Percentiles rank a stretch among this genome's conserved stretches.
phyloP scores from a whole-genome alignment of 768 basidiomycete genomes.

The Pulveroboletus sp. region DNA sequence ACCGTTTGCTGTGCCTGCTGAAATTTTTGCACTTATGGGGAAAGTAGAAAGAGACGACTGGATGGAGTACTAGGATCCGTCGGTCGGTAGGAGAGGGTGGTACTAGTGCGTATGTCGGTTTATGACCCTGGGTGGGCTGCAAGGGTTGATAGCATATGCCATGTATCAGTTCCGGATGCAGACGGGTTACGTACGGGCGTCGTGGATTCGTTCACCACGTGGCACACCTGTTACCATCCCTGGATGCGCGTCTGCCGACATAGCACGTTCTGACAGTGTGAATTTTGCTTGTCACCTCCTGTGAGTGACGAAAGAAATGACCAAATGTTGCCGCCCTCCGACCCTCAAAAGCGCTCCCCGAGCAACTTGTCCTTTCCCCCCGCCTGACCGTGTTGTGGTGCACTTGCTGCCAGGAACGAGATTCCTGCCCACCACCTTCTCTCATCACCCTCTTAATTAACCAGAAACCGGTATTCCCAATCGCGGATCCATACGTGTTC shows the following conservation, averaged over 20 bases:
- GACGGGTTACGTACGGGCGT: conserved; percentile 6
- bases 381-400: not conserved
- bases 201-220: conserved; percentile 17
- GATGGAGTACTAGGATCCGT: conserved; percentile 4
- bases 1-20: not conserved
- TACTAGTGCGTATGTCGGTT: not conserved
- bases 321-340: conserved; percentile 15
- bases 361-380: conserved; percentile 1
- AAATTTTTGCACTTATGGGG: not conserved
- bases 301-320: conserved; percentile 27
- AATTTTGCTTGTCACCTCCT: conserved; percentile 27
- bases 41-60: not conserved
- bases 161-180: not conserved
- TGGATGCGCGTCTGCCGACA: conserved; percentile 6
- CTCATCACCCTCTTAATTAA: conserved; percentile 15
- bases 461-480: conserved; percentile 17
- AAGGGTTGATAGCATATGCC: conserved; percentile 1
- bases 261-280: conserved; percentile 29
- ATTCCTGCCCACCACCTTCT: conserved; percentile 12
- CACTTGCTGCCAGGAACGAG: conserved; percentile 11
- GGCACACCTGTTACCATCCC: conserved; percentile 14
- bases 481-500: conserved; percentile 14
- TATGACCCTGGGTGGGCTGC: conserved; percentile 3
- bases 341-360: conserved; percentile 25
- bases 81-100: not conserved